Conservation (phyloP, 768 basidiomycete genomes). For the Kwoniella shandongensis region DNA sequence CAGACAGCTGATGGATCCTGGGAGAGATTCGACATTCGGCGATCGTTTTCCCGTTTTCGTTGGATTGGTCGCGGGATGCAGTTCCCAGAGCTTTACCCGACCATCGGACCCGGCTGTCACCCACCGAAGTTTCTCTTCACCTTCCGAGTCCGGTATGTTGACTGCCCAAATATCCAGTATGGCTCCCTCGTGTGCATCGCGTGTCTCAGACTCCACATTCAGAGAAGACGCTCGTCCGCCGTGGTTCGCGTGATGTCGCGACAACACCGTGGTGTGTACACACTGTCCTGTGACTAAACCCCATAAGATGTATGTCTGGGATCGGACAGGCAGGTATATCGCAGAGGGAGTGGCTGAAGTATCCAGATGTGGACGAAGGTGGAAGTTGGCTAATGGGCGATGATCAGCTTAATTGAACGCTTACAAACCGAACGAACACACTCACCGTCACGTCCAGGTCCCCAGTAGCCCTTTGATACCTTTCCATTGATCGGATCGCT, state of each 20-base stretch:
- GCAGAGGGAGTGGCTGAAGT: slow-evolving; percentile 21
- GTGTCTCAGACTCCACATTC: slow-evolving; percentile 23
- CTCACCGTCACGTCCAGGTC: slow-evolving; percentile 39
- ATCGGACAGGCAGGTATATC: slow-evolving; percentile 25
- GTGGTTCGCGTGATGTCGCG: slow-evolving; percentile 29
- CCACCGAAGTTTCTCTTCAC: slow-evolving; percentile 12
- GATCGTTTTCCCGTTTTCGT: slow-evolving; percentile 20
- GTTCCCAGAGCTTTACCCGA: slow-evolving; percentile 43
- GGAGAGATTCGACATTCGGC: slow-evolving; percentile 8
- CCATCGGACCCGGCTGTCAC: slow-evolving; percentile 47
- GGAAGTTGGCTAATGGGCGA: slow-evolving; percentile 31
- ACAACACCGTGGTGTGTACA: slow-evolving; percentile 41
- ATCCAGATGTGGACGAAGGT: slow-evolving; percentile 40
- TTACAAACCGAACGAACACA: background rate
- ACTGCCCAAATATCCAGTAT: slow-evolving; percentile 39
- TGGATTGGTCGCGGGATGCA: slow-evolving; percentile 7
- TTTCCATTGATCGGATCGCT: slow-evolving; percentile 48
- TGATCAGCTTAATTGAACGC: background rate
- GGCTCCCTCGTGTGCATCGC: slow-evolving; percentile 33
- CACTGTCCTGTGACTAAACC: slow-evolving; percentile 35
- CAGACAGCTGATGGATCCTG: slow-evolving; percentile 24
- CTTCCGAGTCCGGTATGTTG: background rate
- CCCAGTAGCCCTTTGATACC: slow-evolving; percentile 47
- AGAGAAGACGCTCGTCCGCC: slow-evolving; percentile 39
- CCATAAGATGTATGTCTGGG: slow-evolving; percentile 39